Evolutionary conservation across 164 flowering plant species (phyloP), one percentile per base, ranked within the genome.

Genomic region (Macadamia integrifolia): DNA sequence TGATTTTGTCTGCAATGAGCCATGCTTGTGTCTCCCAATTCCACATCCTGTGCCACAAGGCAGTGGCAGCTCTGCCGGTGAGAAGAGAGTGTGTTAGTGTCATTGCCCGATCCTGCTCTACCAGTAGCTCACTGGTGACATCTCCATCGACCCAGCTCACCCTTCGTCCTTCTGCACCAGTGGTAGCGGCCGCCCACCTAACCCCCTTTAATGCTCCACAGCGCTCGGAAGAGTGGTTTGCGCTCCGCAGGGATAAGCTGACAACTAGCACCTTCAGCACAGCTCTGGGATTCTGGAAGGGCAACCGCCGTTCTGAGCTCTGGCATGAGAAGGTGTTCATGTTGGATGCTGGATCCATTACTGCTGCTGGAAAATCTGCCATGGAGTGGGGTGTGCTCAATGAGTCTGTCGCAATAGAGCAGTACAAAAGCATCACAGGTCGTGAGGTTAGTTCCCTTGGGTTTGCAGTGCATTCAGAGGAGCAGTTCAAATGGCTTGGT

Each of bases 251-350:
- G 77, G 91, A 92, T 78, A 90, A 79, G 80, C 82, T 95, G 56
- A 95, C 98, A 9, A 85, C 98, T 12, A 95, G 99, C 83, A 87
- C 96, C 50, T 95, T 95, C 78, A 87, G 97, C 79, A 89, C 99
- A 15, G 97, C 91, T 31, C 72, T 95, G 56, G 98, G 99, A 7
- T 83, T 95, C 56, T 95, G 99, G 98, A 95, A 92, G 77, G 91
- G 93, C 58, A 83, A 74, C 8, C 89, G 94, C 18, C 83, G 98
- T 1, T 62, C 71, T 60, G 95, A 86, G 79, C 93, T 95, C 35
- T 95, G 99, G 99, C 82, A 84, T 13, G 98, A 95, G 78, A 95
- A 95, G 74, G 99, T 87, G 10, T 95, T 79, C 74, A 46, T 72
- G 5, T 69, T 81, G 8, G 89, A 80, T 28, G 46, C 58, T 0